A percentile compares a stretch with the other conserved stretches of the same genome.
phyloP scores from a whole-genome alignment of 208 protist genomes.

The Herpetomonas samuelpessoai region DNA sequence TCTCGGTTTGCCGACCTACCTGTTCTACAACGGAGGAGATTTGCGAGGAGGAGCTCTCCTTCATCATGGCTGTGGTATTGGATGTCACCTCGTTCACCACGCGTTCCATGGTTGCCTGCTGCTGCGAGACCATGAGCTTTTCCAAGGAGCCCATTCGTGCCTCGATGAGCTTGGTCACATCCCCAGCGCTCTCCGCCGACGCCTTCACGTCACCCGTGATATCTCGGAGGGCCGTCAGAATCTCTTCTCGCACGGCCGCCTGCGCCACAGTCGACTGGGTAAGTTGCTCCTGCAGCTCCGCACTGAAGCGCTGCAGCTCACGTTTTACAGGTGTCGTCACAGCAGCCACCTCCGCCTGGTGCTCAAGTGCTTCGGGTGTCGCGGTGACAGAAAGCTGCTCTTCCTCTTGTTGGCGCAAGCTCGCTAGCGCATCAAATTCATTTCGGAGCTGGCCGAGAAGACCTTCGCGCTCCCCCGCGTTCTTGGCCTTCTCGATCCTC shows the following conservation, averaged over 20 bases:
- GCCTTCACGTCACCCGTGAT: slow-evolving; percentile 15
- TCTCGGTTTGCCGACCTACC: slow-evolving; percentile 7
- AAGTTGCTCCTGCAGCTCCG: background rate
- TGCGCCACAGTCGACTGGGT: slow-evolving; percentile 9
- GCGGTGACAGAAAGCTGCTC: slow-evolving; percentile 2
- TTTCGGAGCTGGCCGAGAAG: background rate
- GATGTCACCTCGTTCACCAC: slow-evolving; percentile 1
- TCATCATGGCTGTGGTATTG: slow-evolving; percentile 15
- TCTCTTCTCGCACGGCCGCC: slow-evolving; percentile 15
- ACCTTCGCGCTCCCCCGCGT: background rate
- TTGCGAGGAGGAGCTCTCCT: background rate
- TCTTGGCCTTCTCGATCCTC: background rate
- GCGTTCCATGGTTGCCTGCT: slow-evolving; percentile 6
- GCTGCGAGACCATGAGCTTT: slow-evolving; percentile 7
- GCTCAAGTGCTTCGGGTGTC: background rate
- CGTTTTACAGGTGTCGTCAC: slow-evolving; percentile 2
- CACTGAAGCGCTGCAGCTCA: background rate
- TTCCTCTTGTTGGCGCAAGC: slow-evolving; percentile 14
- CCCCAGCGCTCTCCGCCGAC: slow-evolving; percentile 8
- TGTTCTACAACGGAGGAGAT: slow-evolving; percentile 10
- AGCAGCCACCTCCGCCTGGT: background rate
- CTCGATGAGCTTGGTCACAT: background rate
- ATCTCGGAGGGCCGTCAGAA: slow-evolving; percentile 6
- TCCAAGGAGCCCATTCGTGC: slow-evolving; percentile 2
- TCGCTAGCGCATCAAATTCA: background rate